A percentile compares a stretch with the other conserved stretches of the same genome.
These are phyloP conservation scores for Petunia hybrid DNA, from an alignment of 305 asterid genomes.

Conservation along the genomic window DNA sequence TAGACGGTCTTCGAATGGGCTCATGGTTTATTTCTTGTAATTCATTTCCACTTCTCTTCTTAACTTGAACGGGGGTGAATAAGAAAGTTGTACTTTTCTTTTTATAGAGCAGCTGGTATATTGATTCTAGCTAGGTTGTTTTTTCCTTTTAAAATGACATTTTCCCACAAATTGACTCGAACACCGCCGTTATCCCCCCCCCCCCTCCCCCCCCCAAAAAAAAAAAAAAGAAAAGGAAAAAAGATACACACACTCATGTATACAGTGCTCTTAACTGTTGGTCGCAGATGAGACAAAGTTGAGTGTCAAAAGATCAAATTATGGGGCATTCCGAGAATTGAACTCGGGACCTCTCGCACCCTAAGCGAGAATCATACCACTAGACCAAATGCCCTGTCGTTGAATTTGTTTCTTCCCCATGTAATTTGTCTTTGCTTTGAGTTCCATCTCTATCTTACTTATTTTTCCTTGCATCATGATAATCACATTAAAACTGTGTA, in stretches of 20 bases:
- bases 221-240: no score
- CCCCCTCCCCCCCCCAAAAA: no score
- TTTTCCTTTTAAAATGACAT: no score
- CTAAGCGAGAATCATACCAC: slow-evolving; percentile 99
- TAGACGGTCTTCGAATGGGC: not conserved
- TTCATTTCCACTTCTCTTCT: not conserved
- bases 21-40: not conserved
- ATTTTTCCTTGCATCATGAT: not conserved
- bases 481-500: not conserved
- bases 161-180: no score
- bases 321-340: slow-evolving; percentile 99
- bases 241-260: no score
- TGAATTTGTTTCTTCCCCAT: not conserved
- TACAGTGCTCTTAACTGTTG: no score
- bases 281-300: no score
- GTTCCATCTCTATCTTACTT: not conserved
- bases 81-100: not conserved
- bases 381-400: slow-evolving; percentile 93
- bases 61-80: not conserved
- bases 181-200: no score
- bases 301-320: no score
- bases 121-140: no score
- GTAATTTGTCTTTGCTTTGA: not conserved
- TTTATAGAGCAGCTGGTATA: not conserved
- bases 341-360: slow-evolving; percentile 99